Conservation (phyloP, 345 rosid genomes). For the Dovyalis caffra region DNA sequence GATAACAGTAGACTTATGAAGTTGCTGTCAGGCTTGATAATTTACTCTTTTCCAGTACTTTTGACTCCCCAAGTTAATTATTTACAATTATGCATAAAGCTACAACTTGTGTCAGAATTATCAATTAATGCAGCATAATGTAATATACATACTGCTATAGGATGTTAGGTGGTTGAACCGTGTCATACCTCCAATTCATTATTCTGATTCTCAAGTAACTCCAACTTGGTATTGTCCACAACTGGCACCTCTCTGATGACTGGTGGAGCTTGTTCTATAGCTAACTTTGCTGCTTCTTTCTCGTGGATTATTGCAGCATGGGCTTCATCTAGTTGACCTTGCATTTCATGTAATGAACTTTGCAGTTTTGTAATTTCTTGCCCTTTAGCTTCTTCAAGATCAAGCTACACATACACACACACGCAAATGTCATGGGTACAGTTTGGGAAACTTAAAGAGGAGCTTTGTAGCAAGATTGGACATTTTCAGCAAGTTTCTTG, state of each 20-base stretch:
- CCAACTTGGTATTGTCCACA: conserved; percentile 50
- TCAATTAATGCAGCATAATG: not conserved
- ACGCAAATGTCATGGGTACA: not conserved
- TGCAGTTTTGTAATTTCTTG: conserved; percentile 57
- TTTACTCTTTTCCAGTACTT: no score
- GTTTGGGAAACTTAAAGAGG: no score
- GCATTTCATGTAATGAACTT: conserved; percentile 46
- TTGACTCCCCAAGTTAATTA: not conserved
- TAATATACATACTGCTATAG: not conserved
- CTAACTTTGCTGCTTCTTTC: conserved; percentile 56
- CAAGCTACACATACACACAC: conserved; percentile 34
- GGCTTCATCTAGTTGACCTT: conserved; percentile 53
- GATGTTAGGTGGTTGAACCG: not conserved
- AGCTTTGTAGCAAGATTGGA: not conserved
- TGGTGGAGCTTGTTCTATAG: conserved; percentile 68
- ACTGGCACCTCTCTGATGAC: conserved; percentile 63
- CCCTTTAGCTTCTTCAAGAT: conserved; percentile 66
- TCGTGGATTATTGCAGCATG: conserved; percentile 41
- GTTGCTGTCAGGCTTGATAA: no score
- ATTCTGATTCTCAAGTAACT: conserved; percentile 42
- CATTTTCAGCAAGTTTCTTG: not conserved
- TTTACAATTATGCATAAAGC: not conserved
- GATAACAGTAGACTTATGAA: not conserved
- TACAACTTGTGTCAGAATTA: not conserved
- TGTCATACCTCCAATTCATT: conserved; percentile 48